phyloP scores from a whole-genome alignment of 352 stramenopile genomes.

The Phytophthora tentaculata region DNA sequence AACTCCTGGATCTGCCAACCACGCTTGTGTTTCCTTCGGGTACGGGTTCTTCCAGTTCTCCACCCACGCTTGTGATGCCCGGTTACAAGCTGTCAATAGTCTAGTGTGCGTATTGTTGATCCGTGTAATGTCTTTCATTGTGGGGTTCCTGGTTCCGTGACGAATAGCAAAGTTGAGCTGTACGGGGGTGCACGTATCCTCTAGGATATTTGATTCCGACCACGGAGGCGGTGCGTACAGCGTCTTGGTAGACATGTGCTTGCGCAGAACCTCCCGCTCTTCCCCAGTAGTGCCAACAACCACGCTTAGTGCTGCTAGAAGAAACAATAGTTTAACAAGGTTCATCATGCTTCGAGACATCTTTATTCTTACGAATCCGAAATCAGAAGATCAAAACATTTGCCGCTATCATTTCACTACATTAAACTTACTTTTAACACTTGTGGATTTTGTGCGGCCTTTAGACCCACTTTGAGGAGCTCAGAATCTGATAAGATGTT shows the following conservation, averaged over 20 bases:
- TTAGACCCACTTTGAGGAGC: neutral
- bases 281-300: conserved; percentile 5
- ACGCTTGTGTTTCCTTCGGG: conserved; percentile 42
- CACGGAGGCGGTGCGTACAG: conserved; percentile 46
- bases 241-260: conserved; percentile 86
- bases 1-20: conserved; percentile 64
- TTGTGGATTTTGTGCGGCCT: neutral
- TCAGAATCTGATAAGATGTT: conserved; percentile 1
- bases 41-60: conserved; percentile 63
- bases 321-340: conserved; percentile 21
- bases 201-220: conserved; percentile 12
- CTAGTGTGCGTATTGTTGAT: conserved; percentile 52
- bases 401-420: conserved; percentile 17
- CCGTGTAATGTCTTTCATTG: conserved; percentile 75
- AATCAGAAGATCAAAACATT: neutral
- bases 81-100: conserved; percentile 30
- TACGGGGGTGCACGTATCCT: conserved; percentile 45
- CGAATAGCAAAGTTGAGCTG: conserved; percentile 84
- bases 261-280: conserved; percentile 42
- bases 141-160: conserved; percentile 82
- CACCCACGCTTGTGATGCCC: conserved; percentile 35
- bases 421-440: neutral
- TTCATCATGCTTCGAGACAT: conserved; percentile 10
- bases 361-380: neutral
- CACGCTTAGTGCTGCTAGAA: conserved; percentile 10